phyloP scores from a whole-genome alignment of 164 flowering plant genomes.

The Stephania yunnanensis region DNA sequence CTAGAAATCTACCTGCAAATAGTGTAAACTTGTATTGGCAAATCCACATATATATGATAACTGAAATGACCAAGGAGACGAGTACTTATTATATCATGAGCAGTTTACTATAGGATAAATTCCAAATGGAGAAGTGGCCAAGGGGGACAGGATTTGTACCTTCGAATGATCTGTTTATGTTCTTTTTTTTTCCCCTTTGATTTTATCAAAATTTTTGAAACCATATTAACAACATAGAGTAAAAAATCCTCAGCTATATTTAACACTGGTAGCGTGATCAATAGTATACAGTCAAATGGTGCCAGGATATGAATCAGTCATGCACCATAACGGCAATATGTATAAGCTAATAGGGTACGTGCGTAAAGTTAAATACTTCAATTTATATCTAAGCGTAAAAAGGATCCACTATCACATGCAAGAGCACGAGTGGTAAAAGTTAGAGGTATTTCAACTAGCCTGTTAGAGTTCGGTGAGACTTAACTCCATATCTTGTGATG shows the following conservation, averaged over 20 bases:
- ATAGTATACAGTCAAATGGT: neutral
- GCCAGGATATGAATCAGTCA: neutral
- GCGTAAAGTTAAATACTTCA: neutral
- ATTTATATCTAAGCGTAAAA: neutral
- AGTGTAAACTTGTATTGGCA: neutral
- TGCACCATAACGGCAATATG: neutral
- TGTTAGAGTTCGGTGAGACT: slow-evolving; percentile 60
- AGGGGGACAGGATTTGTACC: neutral
- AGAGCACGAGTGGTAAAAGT: slow-evolving; percentile 6
- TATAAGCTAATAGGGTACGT: neutral
- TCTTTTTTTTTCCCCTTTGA: no score
- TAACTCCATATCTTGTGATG: slow-evolving; percentile 82
- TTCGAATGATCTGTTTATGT: no score
- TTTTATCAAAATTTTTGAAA: no score
- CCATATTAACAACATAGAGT: neutral
- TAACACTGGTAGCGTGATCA: neutral
- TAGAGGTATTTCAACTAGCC: slow-evolving; percentile 48
- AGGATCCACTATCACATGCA: neutral
- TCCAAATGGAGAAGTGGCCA: neutral
- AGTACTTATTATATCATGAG: neutral
- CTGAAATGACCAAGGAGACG: neutral
- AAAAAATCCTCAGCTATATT: neutral
- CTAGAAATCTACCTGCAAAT: neutral
- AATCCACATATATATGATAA: neutral
- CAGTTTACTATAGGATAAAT: neutral